Percentiles rank a stretch among this genome's conserved stretches.
Evolutionary conservation across 306 rosid species (phyloP).

Genomic region (Styphnolobium japonicum): DNA sequence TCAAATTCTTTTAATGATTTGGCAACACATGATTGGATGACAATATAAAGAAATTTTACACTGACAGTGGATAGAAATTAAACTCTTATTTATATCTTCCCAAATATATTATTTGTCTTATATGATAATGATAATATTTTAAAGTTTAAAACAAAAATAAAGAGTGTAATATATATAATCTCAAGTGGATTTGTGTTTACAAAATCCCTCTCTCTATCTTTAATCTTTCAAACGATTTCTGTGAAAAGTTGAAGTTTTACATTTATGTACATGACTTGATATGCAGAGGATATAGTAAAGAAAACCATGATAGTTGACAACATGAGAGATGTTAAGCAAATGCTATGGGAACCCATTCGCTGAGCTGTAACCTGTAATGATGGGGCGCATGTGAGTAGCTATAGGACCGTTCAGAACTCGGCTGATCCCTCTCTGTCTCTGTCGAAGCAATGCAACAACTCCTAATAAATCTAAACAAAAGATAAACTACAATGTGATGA

Average conservation of each 20-base stretch:
- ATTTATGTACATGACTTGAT: background rate
- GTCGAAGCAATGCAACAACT: background rate
- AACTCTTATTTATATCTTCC: too few species aligned
- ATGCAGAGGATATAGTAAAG: slow-evolving; percentile 24
- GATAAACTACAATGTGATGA: slow-evolving; percentile 9
- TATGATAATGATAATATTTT: too few species aligned
- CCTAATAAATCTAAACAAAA: background rate
- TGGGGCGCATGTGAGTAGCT: slow-evolving; percentile 60
- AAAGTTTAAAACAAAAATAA: too few species aligned
- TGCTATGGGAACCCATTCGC: slow-evolving; percentile 41
- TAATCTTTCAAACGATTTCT: background rate
- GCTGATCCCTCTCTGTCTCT: slow-evolving; percentile 29
- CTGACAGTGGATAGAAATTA: too few species aligned
- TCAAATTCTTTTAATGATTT: too few species aligned
- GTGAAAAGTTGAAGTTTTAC: background rate
- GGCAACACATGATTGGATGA: too few species aligned
- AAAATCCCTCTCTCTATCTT: too few species aligned
- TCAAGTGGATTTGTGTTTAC: too few species aligned
- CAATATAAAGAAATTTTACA: too few species aligned
- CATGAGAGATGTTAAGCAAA: slow-evolving; percentile 22
- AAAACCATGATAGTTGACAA: slow-evolving; percentile 48
- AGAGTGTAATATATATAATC: too few species aligned
- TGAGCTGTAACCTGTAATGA: slow-evolving; percentile 50
- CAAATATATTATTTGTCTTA: too few species aligned
- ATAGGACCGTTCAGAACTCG: slow-evolving; percentile 31